Evolutionary conservation across 2,329 filamentous ascomycete genomes (phyloP), one percentile per base, ranked within the genome.

Genomic region (Didymella keratinophila): DNA sequence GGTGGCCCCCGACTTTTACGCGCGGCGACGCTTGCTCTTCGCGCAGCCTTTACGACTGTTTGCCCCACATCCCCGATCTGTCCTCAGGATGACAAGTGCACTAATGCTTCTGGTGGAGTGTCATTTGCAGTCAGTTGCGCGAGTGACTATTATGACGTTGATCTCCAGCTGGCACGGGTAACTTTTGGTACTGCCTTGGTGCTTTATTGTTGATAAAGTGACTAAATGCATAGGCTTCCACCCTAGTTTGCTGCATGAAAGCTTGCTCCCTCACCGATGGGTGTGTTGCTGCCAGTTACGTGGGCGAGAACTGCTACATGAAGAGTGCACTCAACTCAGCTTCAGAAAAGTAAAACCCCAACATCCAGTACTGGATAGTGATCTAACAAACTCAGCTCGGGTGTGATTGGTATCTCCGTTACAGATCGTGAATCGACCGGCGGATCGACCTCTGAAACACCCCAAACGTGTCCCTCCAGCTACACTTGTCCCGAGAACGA

Each of bases 221-320:
- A 37, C 36, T 4, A 8, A 20, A 14, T 16, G 4, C 8, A 1
- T 9, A 52, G 43, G 32, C 44, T 2, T 34, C 36, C 14, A 34
- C 25, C 3, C 25, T 54, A 3, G 18, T 18, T 4, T 44, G 34
- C 5, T 54, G 51, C 34, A 39, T 55, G 34, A 41, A 14, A 7
- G 52, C 44, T 11, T 55, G 52, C 36, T 28, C 52, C 9, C 4
- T 16, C 12, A 48, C 34, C 3, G 12, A 9, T 11, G n/a, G 6
- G 1, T 42, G 44, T 42, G 44, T 55, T 34, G 44, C 52, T 14
- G 43, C 36, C 2, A 55, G 52, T 20, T 55, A 20, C 36, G 44
- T 48, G 18, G 44, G 34, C 18, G 10, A 34, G 9, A 48, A 48
- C 23, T 55, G 52, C 27, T 55, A 48, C 27, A 23, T 43, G 27